Evolutionary conservation across 805 yeast genomes (phyloP), one percentile per base, ranked within the genome.

Genomic region (Nadsonia fulvescens): DNA sequence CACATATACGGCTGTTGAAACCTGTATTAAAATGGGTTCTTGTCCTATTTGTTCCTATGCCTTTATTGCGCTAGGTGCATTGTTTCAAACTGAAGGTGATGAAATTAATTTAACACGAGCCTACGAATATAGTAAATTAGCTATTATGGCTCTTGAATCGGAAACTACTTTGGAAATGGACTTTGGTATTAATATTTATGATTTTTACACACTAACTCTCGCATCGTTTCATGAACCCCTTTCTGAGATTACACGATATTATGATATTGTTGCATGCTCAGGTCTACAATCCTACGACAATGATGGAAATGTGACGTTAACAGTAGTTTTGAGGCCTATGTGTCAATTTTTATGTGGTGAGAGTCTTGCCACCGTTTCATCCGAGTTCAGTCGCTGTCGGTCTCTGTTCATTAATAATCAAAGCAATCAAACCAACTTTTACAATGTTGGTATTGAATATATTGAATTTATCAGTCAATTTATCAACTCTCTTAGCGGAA

Each of bases 211-310:
- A 17, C 36, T 47, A 12, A 45, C 57, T 3, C 32, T 62, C 33
- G 70, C 64, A 3, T 39, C 48, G 4, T 53, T 49, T 27, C 38
- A 54, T 12, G 63, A 60, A 24, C 61, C 68, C 1, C 20, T 50
- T 13, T 32, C 40, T 4, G 53, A 47, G 13, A 37, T 61, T 1
- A 28, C 55, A 38, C 34, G 40, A 38, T 21, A 35, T 37, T 22
- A 32, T 32, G 30, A 33, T 25, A 12, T 40, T 37, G 27, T 41
- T 5, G 22, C 37, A 17, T 37, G 35, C 13, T 32, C 42, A 1
- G 42, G 40, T 10, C 40, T 37, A 22, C 36, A 37, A 5, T 30
- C 35, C 15, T 39, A 37, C 9, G 38, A 35, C 13, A 36, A 38
- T 25, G 28, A 37, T 10, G 42, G 42, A 20, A 38, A 32, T 21